Percentiles rank a stretch among this genome's conserved stretches.
phyloP scores from a whole-genome alignment of 1,284 basidiomycete genomes.

The Ustilago sp. region DNA sequence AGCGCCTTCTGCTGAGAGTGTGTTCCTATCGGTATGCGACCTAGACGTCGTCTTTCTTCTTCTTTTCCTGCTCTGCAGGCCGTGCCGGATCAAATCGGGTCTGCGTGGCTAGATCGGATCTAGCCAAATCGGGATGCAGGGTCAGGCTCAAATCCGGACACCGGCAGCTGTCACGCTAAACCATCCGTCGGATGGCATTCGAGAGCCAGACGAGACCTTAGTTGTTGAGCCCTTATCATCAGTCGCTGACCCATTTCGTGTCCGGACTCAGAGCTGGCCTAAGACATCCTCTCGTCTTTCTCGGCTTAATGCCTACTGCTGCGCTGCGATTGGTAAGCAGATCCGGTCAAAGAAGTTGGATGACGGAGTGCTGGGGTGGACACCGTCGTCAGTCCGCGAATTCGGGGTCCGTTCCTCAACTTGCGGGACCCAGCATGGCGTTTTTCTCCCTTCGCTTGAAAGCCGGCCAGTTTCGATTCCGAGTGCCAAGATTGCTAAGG shows the following conservation, averaged over 20 bases:
- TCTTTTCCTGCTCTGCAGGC: background rate
- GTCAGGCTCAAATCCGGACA: constrained; percentile 19
- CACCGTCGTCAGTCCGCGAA: background rate
- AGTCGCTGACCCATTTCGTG: background rate
- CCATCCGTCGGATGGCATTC: constrained; percentile 5
- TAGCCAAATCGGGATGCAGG: constrained; percentile 11
- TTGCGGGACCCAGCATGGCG: background rate
- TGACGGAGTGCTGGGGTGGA: constrained; percentile 15
- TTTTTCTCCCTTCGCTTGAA: background rate
- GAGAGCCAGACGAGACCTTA: background rate
- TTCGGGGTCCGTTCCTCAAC: background rate
- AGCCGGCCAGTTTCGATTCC: background rate
- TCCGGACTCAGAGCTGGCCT: background rate
- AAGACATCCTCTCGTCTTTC: background rate
- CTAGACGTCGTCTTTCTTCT: constrained; percentile 1
- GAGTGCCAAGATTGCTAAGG: background rate
- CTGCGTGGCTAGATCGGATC: background rate
- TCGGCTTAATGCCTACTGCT: constrained; percentile 1
- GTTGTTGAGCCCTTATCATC: background rate
- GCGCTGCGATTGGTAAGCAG: background rate
- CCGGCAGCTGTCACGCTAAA: constrained; percentile 28
- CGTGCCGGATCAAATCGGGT: constrained; percentile 3
- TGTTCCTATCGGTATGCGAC: background rate
- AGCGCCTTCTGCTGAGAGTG: background rate
- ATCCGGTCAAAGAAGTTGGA: background rate